Conservation (phyloP, 2,329 filamentous ascomycete species). For the Aspergillus quadricinctus region DNA sequence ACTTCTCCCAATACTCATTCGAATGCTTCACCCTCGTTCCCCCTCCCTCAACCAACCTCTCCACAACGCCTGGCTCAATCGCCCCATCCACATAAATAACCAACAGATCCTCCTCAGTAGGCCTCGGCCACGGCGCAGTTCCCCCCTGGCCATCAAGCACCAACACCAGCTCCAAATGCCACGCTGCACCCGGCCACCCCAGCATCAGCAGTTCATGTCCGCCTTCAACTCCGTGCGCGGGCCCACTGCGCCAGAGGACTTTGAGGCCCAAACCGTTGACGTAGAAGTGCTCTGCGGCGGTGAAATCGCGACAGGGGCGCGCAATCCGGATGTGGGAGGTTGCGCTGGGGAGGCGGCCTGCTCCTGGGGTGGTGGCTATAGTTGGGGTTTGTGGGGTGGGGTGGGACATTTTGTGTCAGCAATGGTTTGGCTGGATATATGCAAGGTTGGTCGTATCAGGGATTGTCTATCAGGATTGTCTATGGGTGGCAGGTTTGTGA, state of each 20-base stretch:
- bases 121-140: not conserved
- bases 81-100: not conserved
- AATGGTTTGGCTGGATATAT: not conserved
- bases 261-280: not conserved
- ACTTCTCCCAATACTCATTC: constrained; percentile 46
- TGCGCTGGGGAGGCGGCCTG: not conserved
- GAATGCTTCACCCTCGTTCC: constrained; percentile 35
- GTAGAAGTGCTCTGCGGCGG: not conserved
- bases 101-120: not conserved
- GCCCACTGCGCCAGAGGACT: not conserved
- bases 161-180: constrained; percentile 47
- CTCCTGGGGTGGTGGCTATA: not conserved
- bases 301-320: not conserved
- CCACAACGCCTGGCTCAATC: not conserved
- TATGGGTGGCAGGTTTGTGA: too few relatives aligned
- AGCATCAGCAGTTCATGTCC: constrained; percentile 43
- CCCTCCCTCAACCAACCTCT: constrained; percentile 16
- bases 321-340: not conserved
- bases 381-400: not conserved
- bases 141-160: constrained; percentile 29
- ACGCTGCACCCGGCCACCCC: constrained; percentile 33
- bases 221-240: constrained; percentile 11
- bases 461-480: too few relatives aligned
- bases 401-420: not conserved
- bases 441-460: too few relatives aligned